Base-by-base conservation (phyloP, 2,329 filamentous ascomycete genomes). In the Teratosphaeria viscida region DNA sequence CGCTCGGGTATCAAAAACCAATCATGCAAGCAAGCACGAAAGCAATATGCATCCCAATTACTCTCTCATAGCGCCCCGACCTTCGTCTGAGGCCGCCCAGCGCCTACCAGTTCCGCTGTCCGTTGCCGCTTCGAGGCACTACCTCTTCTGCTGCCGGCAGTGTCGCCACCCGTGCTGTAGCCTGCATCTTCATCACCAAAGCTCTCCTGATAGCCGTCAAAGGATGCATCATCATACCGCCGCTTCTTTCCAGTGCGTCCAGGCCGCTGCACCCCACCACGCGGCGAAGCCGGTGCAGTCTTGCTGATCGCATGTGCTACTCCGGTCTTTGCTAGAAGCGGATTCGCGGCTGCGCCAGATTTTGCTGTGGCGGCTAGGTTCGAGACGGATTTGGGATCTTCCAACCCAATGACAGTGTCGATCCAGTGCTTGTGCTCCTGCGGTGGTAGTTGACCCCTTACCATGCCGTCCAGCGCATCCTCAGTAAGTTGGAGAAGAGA, bases 211-310 rank as follows among this genome's bases (percentile, higher is more conserved):
- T 91, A 91, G 52, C 88, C 88, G 67, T 88, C 85, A 68, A 83
- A 92, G 67, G 85, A 89, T 66, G 80, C 82, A 64, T 92, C 88
- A 47, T 86, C 85, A 70, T 91, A 92, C 63, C 85, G 83, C 55
- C 89, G 82, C 78, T 91, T 91, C 77, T 88, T 89, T 62, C 83
- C 80, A 59, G 79, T 77, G 55, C 88, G 81, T 66, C 86, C 85
- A 37, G 86, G 84, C 58, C 88, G 79, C 47, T 77, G 72, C 11
- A 75, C 73, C 59, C 82, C 79, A 58, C 14, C 43, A n/a, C 69
- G 70, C n/a, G 72, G 70, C 7, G 73, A 71, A 8, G 73, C 65
- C 8, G 73, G 74, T 43, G 71, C 73, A 32, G 74, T 69, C 43
- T 58, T 62, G 16, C 68, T 63, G 39, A 63, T 57, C 14, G 54